Evolutionary conservation across 1,139 yeast genomes (phyloP), one percentile per base, ranked within the genome.

Genomic region (Magnusiomyces suaveolens): DNA sequence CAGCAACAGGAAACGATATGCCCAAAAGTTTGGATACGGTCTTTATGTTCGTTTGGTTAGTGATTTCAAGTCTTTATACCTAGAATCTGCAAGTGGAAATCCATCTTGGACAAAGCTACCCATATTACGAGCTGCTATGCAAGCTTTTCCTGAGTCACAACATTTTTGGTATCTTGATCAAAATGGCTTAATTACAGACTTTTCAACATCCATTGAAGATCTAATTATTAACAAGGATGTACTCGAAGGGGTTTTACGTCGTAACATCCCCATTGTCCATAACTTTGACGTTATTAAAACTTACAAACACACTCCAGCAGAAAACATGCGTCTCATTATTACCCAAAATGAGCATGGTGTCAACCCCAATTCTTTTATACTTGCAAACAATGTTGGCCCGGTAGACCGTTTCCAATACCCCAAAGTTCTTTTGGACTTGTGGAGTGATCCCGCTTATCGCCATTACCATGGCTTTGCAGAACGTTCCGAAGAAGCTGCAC

Each of bases 1-100:
- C 25, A 90, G 86, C 64, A 88, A 89, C 69, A 77, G 96, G 65
- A 84, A 85, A 36, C 87, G 85, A 64, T 89, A 88, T 64, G 95
- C 95, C 2, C 84, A 83, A 66, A 72, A 72, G 33, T 88, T 87
- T 62, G 77, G 77, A 49, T 88, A 83, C 67, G 96, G 95, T 23
- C 70, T 86, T 24, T 88, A 87, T 64, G 79, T 84, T 39, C 77
- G 95, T 57, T 88, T 94, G 89, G 68, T 75, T 33, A 88, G 87
- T 66, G 96, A 88, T 66, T 87, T 64, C 59, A 50, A 59, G 48
- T 33, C 51, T 23, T 52, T 51, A 18, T 62, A 62, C 48, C 46
- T 26, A 29, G 58, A 52, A 21, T 24, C 47, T 16, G 16, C 32
- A 2, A 44, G 29, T 20, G 32, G 18, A 14, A 47, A 53, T 47